These are phyloP conservation scores for Neopestalotiopsis sp. DNA, from an alignment of 2,329 filamentous ascomycete genomes.

Conservation along the genomic window DNA sequence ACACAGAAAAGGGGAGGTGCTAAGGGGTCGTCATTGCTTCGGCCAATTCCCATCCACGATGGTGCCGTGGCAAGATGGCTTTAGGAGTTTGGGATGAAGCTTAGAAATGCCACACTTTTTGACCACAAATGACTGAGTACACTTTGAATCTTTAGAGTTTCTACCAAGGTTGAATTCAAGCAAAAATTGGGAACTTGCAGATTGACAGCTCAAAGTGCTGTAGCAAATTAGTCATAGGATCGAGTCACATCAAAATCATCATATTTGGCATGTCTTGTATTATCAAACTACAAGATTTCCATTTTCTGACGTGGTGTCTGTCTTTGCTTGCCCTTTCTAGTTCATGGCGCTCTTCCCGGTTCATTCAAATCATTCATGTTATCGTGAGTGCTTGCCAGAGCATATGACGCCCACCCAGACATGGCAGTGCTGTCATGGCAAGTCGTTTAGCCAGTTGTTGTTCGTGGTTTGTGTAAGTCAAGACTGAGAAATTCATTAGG, in stretches of 20 bases:
- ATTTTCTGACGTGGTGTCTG: not conserved
- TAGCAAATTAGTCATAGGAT: not conserved
- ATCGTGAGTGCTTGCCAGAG: too few relatives aligned
- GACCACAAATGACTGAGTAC: not conserved
- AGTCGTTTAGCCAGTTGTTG: too few relatives aligned
- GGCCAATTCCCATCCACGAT: not conserved
- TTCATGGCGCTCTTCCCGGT: not conserved
- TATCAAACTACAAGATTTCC: not conserved
- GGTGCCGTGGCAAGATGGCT: not conserved
- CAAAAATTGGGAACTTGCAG: not conserved
- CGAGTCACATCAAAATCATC: not conserved
- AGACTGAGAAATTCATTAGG: too few relatives aligned
- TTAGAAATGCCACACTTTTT: not conserved
- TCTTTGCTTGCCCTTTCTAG: not conserved
- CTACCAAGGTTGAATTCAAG: not conserved
- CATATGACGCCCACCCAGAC: too few relatives aligned
- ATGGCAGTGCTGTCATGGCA: too few relatives aligned
- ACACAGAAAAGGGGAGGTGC: not conserved
- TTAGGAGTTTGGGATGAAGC: not conserved
- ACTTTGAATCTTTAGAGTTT: too few relatives aligned
- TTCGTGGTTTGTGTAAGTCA: too few relatives aligned
- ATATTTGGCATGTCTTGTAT: not conserved
- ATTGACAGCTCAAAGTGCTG: not conserved
- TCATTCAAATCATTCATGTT: not conserved
- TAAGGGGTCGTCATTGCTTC: not conserved